Evolutionary conservation across 2,329 filamentous ascomycete species (phyloP), one percentile per base, ranked within the genome.

Genomic region (Cladosporium phlei): DNA sequence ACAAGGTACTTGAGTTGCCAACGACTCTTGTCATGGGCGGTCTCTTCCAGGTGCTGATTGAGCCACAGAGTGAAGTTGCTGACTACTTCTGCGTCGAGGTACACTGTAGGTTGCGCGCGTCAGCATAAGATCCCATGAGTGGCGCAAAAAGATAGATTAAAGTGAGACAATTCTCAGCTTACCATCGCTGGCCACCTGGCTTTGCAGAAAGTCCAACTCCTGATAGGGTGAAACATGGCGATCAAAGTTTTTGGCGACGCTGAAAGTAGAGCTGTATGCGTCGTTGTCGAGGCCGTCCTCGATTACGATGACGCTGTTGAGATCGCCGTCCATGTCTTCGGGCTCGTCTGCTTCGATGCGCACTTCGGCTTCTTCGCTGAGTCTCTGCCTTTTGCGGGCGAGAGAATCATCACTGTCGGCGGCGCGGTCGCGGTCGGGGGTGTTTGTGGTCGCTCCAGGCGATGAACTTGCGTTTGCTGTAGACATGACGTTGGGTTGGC

Each of bases 321-420:
- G 64, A 27, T 53, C 55, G 22, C 52, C 53, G 47, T 67, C 69
- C 29, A 68, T 63, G 57, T 70, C 66, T 47, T 69, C 66, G 30
- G 59, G 64, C 35, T 62, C 57, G 30, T 65, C 54, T 38, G 55
- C 54, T 52, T 59, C 55, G 48, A 63, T 55, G 28, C 55, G 35
- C 16, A 59, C 52, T 16, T 54, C 51, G 9, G 33, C 28, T 20
- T 63, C 69, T 55, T 66, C 66, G 55, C 68, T 71, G 42, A 66
- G 50, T 47, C 66, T 59, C 49, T 68, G 70, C 57, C 70, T 67
- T 63, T 74, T 74, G 58, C 70, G 68, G 24, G 68, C 66, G 47
- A 67, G 63, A 27, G 68, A 68, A 42, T 65, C 60, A 56, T 72
- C 66, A 46, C 66, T 66, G 62, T 73, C 69, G 57, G 67, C 69